Base-by-base conservation (phyloP, 495 filamentous ascomycete species). In the Talaromyces wortmannii region DNA sequence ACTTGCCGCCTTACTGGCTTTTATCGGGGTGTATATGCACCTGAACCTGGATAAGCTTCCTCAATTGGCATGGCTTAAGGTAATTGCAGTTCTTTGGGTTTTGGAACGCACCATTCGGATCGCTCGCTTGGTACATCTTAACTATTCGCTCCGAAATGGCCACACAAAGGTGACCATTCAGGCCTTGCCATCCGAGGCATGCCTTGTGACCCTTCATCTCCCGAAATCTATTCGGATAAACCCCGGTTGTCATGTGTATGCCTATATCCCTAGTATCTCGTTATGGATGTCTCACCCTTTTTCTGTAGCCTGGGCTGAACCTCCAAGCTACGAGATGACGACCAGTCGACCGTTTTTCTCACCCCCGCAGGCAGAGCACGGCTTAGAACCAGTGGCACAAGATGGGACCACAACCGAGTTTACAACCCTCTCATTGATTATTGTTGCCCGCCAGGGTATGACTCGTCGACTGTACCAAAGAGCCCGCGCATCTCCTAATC, bases 361-460 rank as follows among this genome's bases (percentile, higher is more conserved):
- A 46, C 45, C 57, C 16, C 61, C 59, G 53, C 59, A 59, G 31
- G 63, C 51, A 4, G 8, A 10, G 8, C 8, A 5, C 8, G 36
- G 36, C 36, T 13, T 48, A 8, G 45, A 48, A 48, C 12, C n/a
- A 40, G 13, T 13, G 46, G 50, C 31, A 7, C 7, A 12, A 32
- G 45, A 30, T 31, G 40, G 42, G 44, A 29, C 45, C 15, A 52
- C 49, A 13, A 17, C 16, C 7, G 62, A 67, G 33, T 36, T 65
- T 62, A 83, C 79, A 10, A 80, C 70, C 31, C 72, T 90, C 59
- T 85, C 84, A 7, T 81, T 90, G 57, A 74, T 91, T 63, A 80
- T 90, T 52, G 80, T 84, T 45, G 80, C 78, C 46, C 78, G 87
- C 29, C 86, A 85, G 1, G 87, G 87, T 23, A 87, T 91, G 70